Conservation (phyloP, 208 protist species). For the Wallacemonas rigidus region DNA sequence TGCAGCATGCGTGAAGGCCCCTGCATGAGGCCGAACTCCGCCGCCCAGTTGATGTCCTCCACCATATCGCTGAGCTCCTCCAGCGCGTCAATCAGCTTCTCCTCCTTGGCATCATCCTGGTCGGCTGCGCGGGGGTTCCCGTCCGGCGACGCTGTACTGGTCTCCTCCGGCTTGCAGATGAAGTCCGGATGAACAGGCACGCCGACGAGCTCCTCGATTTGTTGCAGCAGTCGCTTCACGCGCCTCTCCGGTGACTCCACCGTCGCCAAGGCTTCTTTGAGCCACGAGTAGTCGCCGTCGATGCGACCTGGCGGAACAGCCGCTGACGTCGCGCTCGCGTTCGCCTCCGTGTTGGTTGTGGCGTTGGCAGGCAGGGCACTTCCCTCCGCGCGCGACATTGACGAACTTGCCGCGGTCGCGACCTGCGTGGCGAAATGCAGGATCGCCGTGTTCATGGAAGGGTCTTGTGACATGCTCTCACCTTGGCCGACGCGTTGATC, state of each 20-base stretch:
- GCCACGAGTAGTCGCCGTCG: conserved; percentile 63
- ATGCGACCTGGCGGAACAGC: conserved; percentile 13
- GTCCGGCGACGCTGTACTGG: neutral
- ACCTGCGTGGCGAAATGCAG: conserved; percentile 51
- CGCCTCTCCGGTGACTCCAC: conserved; percentile 77
- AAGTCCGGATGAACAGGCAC: conserved; percentile 3
- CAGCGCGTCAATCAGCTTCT: conserved; percentile 32
- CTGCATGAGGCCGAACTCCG: conserved; percentile 78
- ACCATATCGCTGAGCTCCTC: conserved; percentile 87
- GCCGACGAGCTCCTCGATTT: conserved; percentile 1
- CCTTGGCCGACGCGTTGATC: neutral
- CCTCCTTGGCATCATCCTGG: conserved; percentile 12
- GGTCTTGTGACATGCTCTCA: conserved; percentile 46
- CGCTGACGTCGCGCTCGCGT: neutral
- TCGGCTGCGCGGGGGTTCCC: conserved; percentile 1
- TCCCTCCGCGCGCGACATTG: no score
- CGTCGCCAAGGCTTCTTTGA: conserved; percentile 60
- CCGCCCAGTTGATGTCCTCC: conserved; percentile 89
- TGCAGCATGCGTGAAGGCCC: conserved; percentile 53
- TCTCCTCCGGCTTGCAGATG: neutral
- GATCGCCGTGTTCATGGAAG: conserved; percentile 49
- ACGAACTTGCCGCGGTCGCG: neutral
- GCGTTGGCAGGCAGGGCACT: neutral
- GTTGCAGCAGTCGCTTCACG: conserved; percentile 43
- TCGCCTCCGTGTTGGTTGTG: neutral